Evolutionary conservation across 2,329 filamentous ascomycete species (phyloP).

Genomic region (Sphaceloma murrayae): DNA sequence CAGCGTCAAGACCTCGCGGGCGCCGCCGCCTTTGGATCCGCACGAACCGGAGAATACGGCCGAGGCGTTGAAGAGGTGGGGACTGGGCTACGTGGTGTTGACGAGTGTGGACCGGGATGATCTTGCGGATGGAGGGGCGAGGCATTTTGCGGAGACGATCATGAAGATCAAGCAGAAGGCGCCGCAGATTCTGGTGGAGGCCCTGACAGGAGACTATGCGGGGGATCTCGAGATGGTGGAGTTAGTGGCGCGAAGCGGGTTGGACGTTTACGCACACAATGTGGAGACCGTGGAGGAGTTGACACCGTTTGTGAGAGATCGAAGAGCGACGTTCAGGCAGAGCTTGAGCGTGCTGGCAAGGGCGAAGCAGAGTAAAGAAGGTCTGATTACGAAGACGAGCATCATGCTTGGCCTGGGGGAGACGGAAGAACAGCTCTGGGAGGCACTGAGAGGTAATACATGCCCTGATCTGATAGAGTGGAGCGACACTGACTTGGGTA

Average conservation of each 20-base stretch:
- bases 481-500: no score
- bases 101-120: slow-evolving; percentile 93
- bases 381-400: slow-evolving; percentile 95
- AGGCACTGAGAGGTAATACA: slow-evolving; percentile 56
- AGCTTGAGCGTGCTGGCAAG: slow-evolving; percentile 69
- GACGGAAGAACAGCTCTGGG: slow-evolving; percentile 75
- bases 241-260: slow-evolving; percentile 72
- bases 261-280: slow-evolving; percentile 97
- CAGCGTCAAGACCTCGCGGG: slow-evolving; percentile 80
- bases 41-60: slow-evolving; percentile 97
- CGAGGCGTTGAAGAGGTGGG: slow-evolving; percentile 86
- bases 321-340: slow-evolving; percentile 80
- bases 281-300: slow-evolving; percentile 88
- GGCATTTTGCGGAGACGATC: slow-evolving; percentile 89
- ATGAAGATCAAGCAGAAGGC: slow-evolving; percentile 73
- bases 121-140: slow-evolving; percentile 74
- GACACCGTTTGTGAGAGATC: slow-evolving; percentile 81
- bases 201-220: slow-evolving; percentile 75
- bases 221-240: slow-evolving; percentile 81
- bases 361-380: slow-evolving; percentile 66
- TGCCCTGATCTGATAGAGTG: no score
- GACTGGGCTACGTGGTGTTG: slow-evolving; percentile 87
- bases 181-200: slow-evolving; percentile 68
- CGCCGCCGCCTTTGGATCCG: slow-evolving; percentile 71
- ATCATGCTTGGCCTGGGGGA: slow-evolving; percentile 95